Percentiles rank a stretch among this genome's conserved stretches.
Conservation (phyloP, 345 rosid species). For the Turritis glabra region DNA sequence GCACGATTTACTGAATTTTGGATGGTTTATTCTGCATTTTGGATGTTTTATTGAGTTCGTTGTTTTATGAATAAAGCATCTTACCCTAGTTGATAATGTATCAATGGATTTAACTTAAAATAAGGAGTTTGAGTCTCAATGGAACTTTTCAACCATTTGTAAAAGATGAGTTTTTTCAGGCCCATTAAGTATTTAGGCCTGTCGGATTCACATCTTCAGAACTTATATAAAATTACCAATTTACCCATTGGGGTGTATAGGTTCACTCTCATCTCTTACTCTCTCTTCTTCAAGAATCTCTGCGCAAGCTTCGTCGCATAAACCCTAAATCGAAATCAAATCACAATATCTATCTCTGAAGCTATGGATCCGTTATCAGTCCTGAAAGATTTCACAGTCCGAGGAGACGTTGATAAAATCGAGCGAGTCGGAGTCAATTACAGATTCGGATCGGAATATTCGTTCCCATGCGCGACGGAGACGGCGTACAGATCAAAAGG, state of each 20-base stretch:
- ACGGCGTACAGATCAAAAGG: constrained; percentile 86
- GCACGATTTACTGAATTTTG: too few species aligned
- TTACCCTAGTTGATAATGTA: too few species aligned
- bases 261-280: neutral
- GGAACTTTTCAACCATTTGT: too few species aligned
- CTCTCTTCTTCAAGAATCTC: constrained; percentile 22
- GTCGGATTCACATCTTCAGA: neutral
- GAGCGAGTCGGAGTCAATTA: constrained; percentile 53
- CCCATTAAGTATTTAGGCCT: neutral
- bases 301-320: constrained; percentile 12
- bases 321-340: constrained; percentile 22
- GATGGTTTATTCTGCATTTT: too few species aligned
- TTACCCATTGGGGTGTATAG: neutral
- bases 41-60: too few species aligned
- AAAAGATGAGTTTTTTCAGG: too few species aligned
- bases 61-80: too few species aligned
- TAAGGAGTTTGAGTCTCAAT: too few species aligned
- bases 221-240: neutral
- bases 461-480: constrained; percentile 61
- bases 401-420: constrained; percentile 61
- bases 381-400: constrained; percentile 71
- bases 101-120: too few species aligned
- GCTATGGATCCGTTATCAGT: constrained; percentile 75
- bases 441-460: constrained; percentile 67
- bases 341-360: neutral